Base-by-base conservation (phyloP, 352 stramenopile species). In the Peronospora belbahrii region DNA sequence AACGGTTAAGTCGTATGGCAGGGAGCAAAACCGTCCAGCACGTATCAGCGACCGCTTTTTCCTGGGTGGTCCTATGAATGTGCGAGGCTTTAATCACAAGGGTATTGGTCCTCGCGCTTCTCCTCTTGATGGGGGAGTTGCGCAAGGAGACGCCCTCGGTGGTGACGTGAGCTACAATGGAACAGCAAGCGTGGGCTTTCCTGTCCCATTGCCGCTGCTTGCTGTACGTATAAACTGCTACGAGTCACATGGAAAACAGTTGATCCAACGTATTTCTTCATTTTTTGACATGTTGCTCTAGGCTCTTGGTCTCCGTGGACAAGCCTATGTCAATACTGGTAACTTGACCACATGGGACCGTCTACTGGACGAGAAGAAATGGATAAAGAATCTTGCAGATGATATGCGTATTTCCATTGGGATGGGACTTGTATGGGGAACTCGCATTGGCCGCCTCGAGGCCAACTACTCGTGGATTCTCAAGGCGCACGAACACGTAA, bases 31-130 rank as follows among this genome's bases (percentile, higher is more conserved):
- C 43, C 79, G 75, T n/a, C 78, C 81, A 10, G 80, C 83, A n/a
- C 77, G 81, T 15, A 87, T 97, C 38, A 95, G 84, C 57, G 88
- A 97, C 52, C 81, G 88, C 9, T 97, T 96, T 52, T 95, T 95
- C 66, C 52, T 97, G 19, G 88, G 88, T 6, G 88, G 88, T 0
- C 85, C 86, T 2, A 83, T 95, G 67, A 93, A 49, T 24, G 67
- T 97, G 37, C 83, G 88, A 31, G 88, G 88, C 13, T 97, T 97
- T 51, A 87, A 95, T 54, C 70, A 95, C 65, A 91, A 94, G 64
- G 88, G 88, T 13, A 77, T 94, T 14, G 88, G 88, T 22, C 85
- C 85, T 35, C 82, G 86, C 6, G 85, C 88, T 10, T 89, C 85
- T 7, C 82, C 84, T 18, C 74, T 85, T 39, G 84, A 95, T 42